A percentile compares a stretch with the other conserved stretches of the same genome.
Evolutionary conservation across 106 monocot species (phyloP).

Genomic region (Phalaenopsis aphrodite): DNA sequence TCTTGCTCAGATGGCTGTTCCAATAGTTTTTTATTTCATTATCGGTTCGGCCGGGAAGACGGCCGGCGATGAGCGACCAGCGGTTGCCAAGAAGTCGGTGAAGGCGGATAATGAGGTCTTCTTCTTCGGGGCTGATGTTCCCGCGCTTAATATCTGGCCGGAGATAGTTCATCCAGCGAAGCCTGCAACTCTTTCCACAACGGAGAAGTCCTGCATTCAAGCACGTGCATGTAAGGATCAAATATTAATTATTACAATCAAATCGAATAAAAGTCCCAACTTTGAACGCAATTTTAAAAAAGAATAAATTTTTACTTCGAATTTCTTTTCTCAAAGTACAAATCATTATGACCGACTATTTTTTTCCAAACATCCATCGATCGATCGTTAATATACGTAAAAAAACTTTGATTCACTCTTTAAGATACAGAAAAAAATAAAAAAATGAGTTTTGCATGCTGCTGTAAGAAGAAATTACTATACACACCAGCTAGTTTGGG

Average conservation of each 20-base stretch:
- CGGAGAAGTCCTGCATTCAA: constrained; percentile 21
- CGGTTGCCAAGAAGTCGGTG: constrained; percentile 30
- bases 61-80: constrained; percentile 39
- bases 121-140: constrained; percentile 25
- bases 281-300: background rate
- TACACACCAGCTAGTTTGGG: constrained; percentile 22
- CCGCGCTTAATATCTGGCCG: constrained; percentile 32
- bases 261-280: background rate
- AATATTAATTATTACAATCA: background rate
- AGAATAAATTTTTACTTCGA: background rate
- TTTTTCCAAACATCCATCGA: background rate
- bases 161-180: constrained; percentile 39
- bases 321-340: too few species aligned
- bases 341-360: background rate
- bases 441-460: background rate
- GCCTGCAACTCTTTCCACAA: constrained; percentile 33
- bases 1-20: constrained; percentile 33
- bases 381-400: background rate
- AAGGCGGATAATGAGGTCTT: constrained; percentile 32
- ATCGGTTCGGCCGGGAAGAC: constrained; percentile 34
- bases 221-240: background rate
- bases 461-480: background rate
- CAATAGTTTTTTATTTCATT: constrained; percentile 47
- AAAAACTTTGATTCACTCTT: background rate
- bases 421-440: background rate